These are phyloP conservation scores for Auricularia auricula-judae DNA, from an alignment of 768 basidiomycete genomes.

Conservation along the genomic window DNA sequence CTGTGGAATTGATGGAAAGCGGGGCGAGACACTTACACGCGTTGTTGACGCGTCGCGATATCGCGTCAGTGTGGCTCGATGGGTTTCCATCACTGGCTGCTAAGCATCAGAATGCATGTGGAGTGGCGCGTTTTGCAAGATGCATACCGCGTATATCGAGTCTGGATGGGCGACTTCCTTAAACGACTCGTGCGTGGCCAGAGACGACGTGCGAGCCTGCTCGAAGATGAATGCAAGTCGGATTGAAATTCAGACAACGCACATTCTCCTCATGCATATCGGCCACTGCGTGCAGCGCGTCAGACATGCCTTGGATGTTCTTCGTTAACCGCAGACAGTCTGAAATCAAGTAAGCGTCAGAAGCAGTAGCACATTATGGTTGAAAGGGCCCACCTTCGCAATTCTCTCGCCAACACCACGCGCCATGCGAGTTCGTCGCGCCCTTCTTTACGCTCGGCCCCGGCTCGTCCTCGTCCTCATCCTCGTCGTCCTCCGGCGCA, in stretches of 20 bases:
- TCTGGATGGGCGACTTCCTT: conserved; percentile 69
- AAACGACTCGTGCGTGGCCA: conserved; percentile 63
- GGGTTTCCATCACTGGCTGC: conserved; percentile 65
- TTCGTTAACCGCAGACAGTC: conserved; percentile 73
- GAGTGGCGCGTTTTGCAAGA: background rate
- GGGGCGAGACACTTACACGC: conserved; percentile 19
- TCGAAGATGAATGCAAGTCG: conserved; percentile 3
- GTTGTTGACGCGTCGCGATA: conserved; percentile 43
- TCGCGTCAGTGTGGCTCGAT: conserved; percentile 53
- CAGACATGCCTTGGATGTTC: conserved; percentile 64
- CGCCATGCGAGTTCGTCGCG: conserved; percentile 56
- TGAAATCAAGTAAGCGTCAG: conserved; percentile 13
- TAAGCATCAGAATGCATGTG: background rate
- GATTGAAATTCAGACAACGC: conserved; percentile 14
- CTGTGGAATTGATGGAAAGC: background rate
- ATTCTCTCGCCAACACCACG: conserved; percentile 80
- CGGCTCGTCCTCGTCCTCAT: conserved; percentile 24
- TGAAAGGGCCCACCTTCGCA: conserved; percentile 42
- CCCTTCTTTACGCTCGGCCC: conserved; percentile 34
- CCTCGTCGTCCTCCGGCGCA: conserved; percentile 36
- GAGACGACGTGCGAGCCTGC: conserved; percentile 65
- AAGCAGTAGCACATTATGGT: background rate
- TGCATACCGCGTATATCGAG: conserved; percentile 52
- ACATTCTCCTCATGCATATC: conserved; percentile 75
- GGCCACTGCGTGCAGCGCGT: conserved; percentile 61